Evolutionary conservation across 2,329 filamentous ascomycete genomes (phyloP).

Genomic region (Microsporum audouinii): DNA sequence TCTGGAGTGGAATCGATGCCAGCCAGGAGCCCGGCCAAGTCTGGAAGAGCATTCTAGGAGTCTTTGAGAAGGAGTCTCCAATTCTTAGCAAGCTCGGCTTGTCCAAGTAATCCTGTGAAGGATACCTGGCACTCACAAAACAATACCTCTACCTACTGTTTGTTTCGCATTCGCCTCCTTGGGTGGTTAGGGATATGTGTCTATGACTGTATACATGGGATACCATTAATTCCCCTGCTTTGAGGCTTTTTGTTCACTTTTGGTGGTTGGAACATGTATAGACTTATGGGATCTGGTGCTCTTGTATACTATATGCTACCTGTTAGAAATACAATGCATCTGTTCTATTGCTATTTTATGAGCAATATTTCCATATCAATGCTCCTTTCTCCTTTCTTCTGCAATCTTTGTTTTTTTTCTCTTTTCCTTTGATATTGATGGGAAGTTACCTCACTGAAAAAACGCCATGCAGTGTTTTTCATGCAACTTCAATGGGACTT

Average conservation of each 20-base stretch:
- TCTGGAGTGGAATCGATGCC: slow-evolving; percentile 92
- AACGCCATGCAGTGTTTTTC: neutral
- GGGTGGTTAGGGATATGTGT: slow-evolving; percentile 9
- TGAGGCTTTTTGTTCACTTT: slow-evolving; percentile 7
- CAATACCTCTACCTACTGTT: neutral
- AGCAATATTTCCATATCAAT: slow-evolving; percentile 5
- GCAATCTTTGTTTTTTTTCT: neutral
- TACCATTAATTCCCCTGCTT: slow-evolving; percentile 1
- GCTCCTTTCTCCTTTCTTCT: slow-evolving; percentile 9
- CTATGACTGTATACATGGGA: slow-evolving; percentile 11
- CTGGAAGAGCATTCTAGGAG: slow-evolving; percentile 80
- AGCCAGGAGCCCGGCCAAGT: slow-evolving; percentile 92
- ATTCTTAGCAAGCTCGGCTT: slow-evolving; percentile 46
- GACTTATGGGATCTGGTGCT: slow-evolving; percentile 10
- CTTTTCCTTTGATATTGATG: neutral
- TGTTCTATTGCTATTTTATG: slow-evolving; percentile 4
- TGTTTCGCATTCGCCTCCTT: slow-evolving; percentile 6
- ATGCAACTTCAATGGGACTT: neutral
- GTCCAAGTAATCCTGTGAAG: slow-evolving; percentile 34
- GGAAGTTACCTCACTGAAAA: neutral
- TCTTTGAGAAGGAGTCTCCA: slow-evolving; percentile 55
- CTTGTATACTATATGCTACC: slow-evolving; percentile 11
- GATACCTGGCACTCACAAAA: neutral
- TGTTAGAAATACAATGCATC: slow-evolving; percentile 6
- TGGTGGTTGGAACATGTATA: slow-evolving; percentile 11